phyloP scores from a whole-genome alignment of 1,139 yeast species.

The Magnusiomyces fungicola region DNA sequence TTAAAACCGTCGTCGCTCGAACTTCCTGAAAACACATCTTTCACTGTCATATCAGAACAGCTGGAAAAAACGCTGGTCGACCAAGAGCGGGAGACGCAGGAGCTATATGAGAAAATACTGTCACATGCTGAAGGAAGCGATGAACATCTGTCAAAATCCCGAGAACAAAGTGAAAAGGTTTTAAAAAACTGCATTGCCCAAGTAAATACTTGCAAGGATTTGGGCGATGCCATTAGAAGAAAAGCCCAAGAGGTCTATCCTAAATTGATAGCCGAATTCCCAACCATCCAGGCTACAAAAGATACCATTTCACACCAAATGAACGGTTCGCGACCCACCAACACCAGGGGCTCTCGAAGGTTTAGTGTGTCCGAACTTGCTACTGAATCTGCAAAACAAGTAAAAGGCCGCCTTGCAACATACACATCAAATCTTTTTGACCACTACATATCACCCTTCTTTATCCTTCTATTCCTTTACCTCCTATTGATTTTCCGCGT shows the following conservation, averaged over 20 bases:
- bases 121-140: slow-evolving; percentile 17
- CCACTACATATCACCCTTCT: slow-evolving; percentile 10
- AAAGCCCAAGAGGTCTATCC: slow-evolving; percentile 29
- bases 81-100: slow-evolving; percentile 17
- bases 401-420: slow-evolving; percentile 6
- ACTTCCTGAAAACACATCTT: slow-evolving; percentile 36
- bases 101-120: slow-evolving; percentile 19
- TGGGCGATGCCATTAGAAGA: slow-evolving; percentile 26
- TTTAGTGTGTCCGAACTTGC: slow-evolving; percentile 24
- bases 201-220: slow-evolving; percentile 30
- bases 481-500: slow-evolving; percentile 21
- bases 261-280: slow-evolving; percentile 18
- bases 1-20: slow-evolving; percentile 64
- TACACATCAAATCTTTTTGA: slow-evolving; percentile 13
- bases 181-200: slow-evolving; percentile 28
- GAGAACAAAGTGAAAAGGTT: slow-evolving; percentile 6
- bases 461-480: slow-evolving; percentile 17
- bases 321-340: neutral
- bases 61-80: slow-evolving; percentile 29
- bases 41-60: slow-evolving; percentile 26
- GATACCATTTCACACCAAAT: neutral
- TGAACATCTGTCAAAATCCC: slow-evolving; percentile 6
- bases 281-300: slow-evolving; percentile 1
- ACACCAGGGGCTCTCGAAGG: slow-evolving; percentile 12
- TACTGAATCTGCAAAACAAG: slow-evolving; percentile 24